These are phyloP conservation scores for Solanum chacoense DNA, from an alignment of 305 asterid species.

Conservation along the genomic window DNA sequence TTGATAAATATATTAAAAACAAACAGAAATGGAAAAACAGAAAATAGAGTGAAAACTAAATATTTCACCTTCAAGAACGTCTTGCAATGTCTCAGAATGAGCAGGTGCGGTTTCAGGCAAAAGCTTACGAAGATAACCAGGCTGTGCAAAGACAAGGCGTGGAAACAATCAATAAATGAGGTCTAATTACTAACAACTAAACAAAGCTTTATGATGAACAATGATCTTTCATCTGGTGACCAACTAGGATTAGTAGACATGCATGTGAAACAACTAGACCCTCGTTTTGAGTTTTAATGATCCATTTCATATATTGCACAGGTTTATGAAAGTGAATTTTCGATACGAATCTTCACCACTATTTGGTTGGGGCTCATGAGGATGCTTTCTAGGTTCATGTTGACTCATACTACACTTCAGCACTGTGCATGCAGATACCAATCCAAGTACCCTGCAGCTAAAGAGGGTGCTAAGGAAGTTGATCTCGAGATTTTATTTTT, in stretches of 20 bases:
- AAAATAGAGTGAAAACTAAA: conserved; percentile 1
- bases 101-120: conserved; percentile 78
- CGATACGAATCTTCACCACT: neutral
- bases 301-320: neutral
- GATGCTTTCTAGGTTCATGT: neutral
- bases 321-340: neutral
- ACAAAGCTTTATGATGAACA: neutral
- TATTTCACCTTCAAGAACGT: conserved; percentile 55
- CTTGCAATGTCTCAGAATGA: conserved; percentile 54
- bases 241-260: neutral
- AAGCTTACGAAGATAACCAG: conserved; percentile 83
- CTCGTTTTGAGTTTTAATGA: neutral
- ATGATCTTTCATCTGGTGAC: neutral
- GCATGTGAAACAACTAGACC: neutral
- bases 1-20: neutral
- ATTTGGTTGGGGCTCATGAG: neutral
- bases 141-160: conserved; percentile 31
- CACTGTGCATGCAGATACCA: neutral
- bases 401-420: neutral
- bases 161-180: neutral
- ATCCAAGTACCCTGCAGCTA: neutral
- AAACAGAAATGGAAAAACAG: neutral
- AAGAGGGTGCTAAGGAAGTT: neutral
- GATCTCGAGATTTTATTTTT: neutral
- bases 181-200: conserved; percentile 1